These are phyloP conservation scores for Coemansia linderi DNA, from an alignment of 371 early-diverging fungal genomes.

Conservation along the genomic window DNA sequence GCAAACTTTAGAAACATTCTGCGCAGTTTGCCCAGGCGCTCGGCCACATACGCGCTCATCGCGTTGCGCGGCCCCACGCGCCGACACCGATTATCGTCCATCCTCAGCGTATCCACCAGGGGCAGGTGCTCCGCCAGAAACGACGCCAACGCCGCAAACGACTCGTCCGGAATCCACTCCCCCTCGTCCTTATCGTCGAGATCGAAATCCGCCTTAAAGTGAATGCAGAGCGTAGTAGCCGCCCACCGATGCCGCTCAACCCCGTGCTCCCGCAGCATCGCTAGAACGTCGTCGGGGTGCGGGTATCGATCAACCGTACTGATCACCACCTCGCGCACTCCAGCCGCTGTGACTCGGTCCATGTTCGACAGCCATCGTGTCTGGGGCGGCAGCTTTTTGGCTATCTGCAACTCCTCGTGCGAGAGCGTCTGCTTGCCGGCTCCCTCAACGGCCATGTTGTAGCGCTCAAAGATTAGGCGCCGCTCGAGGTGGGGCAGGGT, in stretches of 20 bases:
- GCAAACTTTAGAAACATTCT: conserved; percentile 21
- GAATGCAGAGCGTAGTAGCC: conserved; percentile 7
- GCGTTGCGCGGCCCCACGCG: conserved; percentile 35
- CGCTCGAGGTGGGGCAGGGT: conserved; percentile 13
- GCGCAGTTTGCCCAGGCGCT: conserved; percentile 13
- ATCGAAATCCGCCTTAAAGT: conserved; percentile 33
- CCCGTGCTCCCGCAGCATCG: conserved; percentile 10
- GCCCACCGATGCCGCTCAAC: conserved; percentile 25
- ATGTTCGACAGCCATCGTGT: conserved; percentile 33
- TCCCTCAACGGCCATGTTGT: conserved; percentile 25
- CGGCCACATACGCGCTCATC: conserved; percentile 26
- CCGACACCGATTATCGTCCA: conserved; percentile 35
- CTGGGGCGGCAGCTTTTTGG: conserved; percentile 16
- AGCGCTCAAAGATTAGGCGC: conserved; percentile 35
- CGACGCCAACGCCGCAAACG: conserved; percentile 19
- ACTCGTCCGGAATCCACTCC: conserved; percentile 37
- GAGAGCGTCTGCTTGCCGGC: conserved; percentile 9
- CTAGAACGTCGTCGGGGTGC: conserved; percentile 25
- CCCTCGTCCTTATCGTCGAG: conserved; percentile 20
- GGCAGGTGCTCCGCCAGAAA: conserved; percentile 16
- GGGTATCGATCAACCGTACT: conserved; percentile 24
- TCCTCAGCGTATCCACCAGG: conserved; percentile 14
- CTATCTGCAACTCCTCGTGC: conserved; percentile 17
- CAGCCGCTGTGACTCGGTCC: neutral
- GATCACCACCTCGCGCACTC: conserved; percentile 23